A percentile compares a stretch with the other conserved stretches of the same genome.
Evolutionary conservation across 176 grass and related monocot species (phyloP).

Genomic region (Zoysia pacifica): DNA sequence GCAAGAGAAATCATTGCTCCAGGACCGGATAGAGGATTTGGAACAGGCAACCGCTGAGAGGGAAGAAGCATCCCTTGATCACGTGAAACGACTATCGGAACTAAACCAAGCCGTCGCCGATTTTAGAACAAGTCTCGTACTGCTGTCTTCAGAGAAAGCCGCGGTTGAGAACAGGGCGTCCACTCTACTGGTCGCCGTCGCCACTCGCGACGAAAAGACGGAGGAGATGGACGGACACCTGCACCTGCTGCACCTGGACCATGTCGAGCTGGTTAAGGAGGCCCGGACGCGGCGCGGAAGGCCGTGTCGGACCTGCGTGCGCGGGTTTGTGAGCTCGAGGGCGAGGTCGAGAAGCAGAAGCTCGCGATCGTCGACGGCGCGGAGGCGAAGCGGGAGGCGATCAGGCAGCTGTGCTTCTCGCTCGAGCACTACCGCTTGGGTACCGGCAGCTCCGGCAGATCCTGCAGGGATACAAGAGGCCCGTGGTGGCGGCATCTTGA

Average conservation of each 20-base stretch:
- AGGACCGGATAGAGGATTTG: slow-evolving; percentile 46
- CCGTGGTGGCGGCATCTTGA: slow-evolving; percentile 44
- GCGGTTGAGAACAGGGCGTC: slow-evolving; percentile 37
- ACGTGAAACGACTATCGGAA: slow-evolving; percentile 44
- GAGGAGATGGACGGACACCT: slow-evolving; percentile 52
- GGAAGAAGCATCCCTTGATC: slow-evolving; percentile 39
- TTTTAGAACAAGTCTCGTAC: slow-evolving; percentile 43
- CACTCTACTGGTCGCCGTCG: slow-evolving; percentile 34
- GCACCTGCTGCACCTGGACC: slow-evolving; percentile 71
- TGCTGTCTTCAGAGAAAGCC: slow-evolving; percentile 56
- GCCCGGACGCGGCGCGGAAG: slow-evolving; percentile 27
- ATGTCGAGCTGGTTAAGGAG: slow-evolving; percentile 63
- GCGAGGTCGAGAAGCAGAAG: slow-evolving; percentile 71
- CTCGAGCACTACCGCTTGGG: slow-evolving; percentile 89
- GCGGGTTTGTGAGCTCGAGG: slow-evolving; percentile 63
- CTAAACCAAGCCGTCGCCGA: slow-evolving; percentile 48
- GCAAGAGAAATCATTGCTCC: slow-evolving; percentile 55
- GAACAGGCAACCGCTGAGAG: slow-evolving; percentile 43
- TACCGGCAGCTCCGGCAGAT: slow-evolving; percentile 74
- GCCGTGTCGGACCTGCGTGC: slow-evolving; percentile 18
- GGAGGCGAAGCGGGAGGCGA: slow-evolving; percentile 84
- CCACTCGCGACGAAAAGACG: slow-evolving; percentile 51
- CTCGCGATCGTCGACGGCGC: slow-evolving; percentile 55
- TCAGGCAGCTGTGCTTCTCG: slow-evolving; percentile 94
- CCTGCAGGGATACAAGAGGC: slow-evolving; percentile 71